These are phyloP conservation scores for Sphagnum fallax DNA, from an alignment of 228 moss, liverwort and hornwort species.

Conservation along the genomic window DNA sequence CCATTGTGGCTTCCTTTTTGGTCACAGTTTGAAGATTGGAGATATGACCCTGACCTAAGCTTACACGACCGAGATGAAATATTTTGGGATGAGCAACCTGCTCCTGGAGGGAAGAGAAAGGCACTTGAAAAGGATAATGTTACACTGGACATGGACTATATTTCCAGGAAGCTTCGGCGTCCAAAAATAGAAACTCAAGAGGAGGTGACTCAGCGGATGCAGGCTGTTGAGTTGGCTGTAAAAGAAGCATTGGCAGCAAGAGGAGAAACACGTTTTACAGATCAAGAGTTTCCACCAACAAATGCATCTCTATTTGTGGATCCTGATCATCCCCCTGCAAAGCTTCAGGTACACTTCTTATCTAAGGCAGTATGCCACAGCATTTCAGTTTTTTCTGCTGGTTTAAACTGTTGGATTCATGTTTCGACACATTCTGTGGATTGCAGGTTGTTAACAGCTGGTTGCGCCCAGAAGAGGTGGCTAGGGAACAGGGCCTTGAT, in stretches of 20 bases:
- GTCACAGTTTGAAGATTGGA: conserved; percentile 86
- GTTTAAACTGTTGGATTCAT: too few relatives aligned
- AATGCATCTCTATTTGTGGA: conserved; percentile 87
- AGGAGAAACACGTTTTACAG: conserved; percentile 88
- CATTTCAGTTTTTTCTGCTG: too few relatives aligned
- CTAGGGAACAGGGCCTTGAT: conserved; percentile 54
- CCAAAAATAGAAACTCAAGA: conserved; percentile 93
- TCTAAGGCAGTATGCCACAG: background rate
- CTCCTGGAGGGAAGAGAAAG: conserved; percentile 81
- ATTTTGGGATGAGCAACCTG: conserved; percentile 91
- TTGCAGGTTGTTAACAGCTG: conserved; percentile 84
- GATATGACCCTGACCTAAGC: conserved; percentile 78
- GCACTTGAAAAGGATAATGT: conserved; percentile 69
- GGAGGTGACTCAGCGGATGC: conserved; percentile 93
- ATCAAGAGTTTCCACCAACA: conserved; percentile 96
- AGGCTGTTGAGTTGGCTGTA: conserved; percentile 92
- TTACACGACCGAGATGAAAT: conserved; percentile 81
- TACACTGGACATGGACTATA: conserved; percentile 79
- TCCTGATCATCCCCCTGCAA: conserved; percentile 69
- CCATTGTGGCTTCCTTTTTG: background rate
- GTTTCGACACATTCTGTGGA: background rate
- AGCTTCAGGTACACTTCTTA: conserved; percentile 62
- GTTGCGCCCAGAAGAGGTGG: conserved; percentile 76
- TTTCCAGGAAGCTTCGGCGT: conserved; percentile 77
- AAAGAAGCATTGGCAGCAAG: conserved; percentile 91